Base-by-base conservation (phyloP, 257 asterid genomes). In the Fraxinus cuspidata region DNA sequence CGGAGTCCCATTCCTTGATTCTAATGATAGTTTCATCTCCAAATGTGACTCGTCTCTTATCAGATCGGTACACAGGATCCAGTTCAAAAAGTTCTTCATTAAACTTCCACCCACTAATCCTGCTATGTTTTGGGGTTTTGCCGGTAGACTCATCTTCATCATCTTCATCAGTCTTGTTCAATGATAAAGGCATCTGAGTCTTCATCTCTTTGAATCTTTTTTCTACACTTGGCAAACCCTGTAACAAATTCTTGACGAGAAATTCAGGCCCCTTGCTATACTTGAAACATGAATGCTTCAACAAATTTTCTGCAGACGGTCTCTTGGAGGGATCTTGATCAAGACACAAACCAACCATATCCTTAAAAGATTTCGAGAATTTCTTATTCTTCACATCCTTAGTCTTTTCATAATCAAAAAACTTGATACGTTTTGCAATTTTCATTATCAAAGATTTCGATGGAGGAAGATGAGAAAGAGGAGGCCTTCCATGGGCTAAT, bases 91-190 rank as follows among this genome's bases (percentile, higher is more conserved):
- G 96, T 37, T 92, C 92, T 51, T 82, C 87, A 11, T 92, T 92
- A 72, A 94, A 94, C 71, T 92, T 92, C 98, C 97, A 94, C 0
- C 98, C 97, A 40, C 98, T 88, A 18, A 92, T 89, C 88, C 96
- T 89, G 68, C 96, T 88, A 53, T 88, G 88, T 60, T 84, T 92
- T 71, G 60, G 77, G 27, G 34, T 78, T 58, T 81, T 86, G 0
- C 79, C 85, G 6, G 70, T 34, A 4, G 56, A 2, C 2, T 21
- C 53, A 32, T 72, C 85, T 7, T 79, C 87, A 0, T 85, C 91
- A 0, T 85, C 87, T 16, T 64, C 77, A 5, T 71, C 80, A 18
- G 73, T 63, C 32, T 71, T 78, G 16, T 64, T 74, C 35, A 72
- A 1, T 21, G 87, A 75, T 2, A 75, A 60, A 0, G 21, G 42